Percentiles rank a stretch among this genome's conserved stretches.
Evolutionary conservation across 1,284 basidiomycete genomes (phyloP).

Genomic region (Ustilago trichophora): DNA sequence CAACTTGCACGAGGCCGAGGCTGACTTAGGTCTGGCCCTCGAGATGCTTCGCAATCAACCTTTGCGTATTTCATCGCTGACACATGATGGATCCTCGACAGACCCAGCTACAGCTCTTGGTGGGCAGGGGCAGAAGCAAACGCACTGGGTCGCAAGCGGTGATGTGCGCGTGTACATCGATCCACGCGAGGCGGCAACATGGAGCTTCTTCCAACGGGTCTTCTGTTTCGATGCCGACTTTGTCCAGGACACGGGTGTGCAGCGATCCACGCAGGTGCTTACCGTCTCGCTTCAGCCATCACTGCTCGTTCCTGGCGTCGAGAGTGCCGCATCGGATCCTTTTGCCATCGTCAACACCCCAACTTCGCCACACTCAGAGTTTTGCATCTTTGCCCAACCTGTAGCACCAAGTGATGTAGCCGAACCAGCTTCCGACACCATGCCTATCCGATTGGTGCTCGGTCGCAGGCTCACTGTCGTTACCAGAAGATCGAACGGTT

Average conservation of each 20-base stretch:
- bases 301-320: slow-evolving; percentile 3
- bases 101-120: background rate
- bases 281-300: slow-evolving; percentile 23
- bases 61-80: slow-evolving; percentile 31
- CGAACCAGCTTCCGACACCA: background rate
- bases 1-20: slow-evolving; percentile 41
- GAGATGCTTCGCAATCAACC: slow-evolving; percentile 63
- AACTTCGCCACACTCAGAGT: slow-evolving; percentile 27
- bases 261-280: slow-evolving; percentile 25
- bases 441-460: slow-evolving; percentile 31
- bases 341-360: slow-evolving; percentile 5
- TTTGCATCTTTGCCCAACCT: slow-evolving; percentile 41
- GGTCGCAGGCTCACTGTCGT: slow-evolving; percentile 25
- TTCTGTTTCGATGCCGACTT: slow-evolving; percentile 52
- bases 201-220: slow-evolving; percentile 53
- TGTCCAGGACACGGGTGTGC: slow-evolving; percentile 14
- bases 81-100: slow-evolving; percentile 13
- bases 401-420: background rate
- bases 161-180: slow-evolving; percentile 50
- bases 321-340: slow-evolving; percentile 10
- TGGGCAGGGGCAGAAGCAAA: slow-evolving; percentile 3
- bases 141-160: slow-evolving; percentile 37
- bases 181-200: slow-evolving; percentile 37
- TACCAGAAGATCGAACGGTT: slow-evolving; percentile 3
- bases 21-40: slow-evolving; percentile 59